Evolutionary conservation across 129 eudicot species (phyloP).

Genomic region (Arctium minus): DNA sequence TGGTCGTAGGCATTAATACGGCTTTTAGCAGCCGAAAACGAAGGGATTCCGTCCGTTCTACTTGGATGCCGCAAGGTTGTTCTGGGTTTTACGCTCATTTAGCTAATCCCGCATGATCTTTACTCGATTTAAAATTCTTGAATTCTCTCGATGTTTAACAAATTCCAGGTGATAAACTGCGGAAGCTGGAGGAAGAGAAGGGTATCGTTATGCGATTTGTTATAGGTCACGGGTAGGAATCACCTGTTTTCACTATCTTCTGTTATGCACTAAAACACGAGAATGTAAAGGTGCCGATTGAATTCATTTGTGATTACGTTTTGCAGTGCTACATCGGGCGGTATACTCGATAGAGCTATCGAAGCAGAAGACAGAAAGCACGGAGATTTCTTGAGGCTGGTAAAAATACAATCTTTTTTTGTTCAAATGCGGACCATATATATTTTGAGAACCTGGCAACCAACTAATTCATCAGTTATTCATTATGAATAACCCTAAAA

Average conservation of each 20-base stretch:
- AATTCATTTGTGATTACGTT: conserved; percentile 14
- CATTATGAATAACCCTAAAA: conserved; percentile 5
- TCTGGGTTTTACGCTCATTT: not conserved
- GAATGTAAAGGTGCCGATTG: not conserved
- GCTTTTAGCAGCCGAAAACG: conserved; percentile 97
- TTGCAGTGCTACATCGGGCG: conserved; percentile 77
- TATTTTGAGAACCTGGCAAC: not conserved
- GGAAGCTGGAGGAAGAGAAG: conserved; percentile 93
- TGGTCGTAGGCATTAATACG: conserved; percentile 94
- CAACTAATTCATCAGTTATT: not conserved
- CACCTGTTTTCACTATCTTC: not conserved
- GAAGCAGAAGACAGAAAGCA: conserved; percentile 91
- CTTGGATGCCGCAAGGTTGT: conserved; percentile 96
- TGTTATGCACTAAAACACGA: not conserved
- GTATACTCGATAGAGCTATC: conserved; percentile 84
- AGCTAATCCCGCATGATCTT: not conserved
- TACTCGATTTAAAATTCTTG: not conserved
- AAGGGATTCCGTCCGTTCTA: conserved; percentile 94
- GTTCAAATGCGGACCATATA: not conserved
- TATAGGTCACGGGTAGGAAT: conserved; percentile 88
- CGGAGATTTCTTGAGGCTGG: conserved; percentile 86
- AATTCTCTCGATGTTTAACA: conserved; percentile 2
- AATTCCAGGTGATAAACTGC: conserved; percentile 66
- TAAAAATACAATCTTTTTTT: conserved; percentile 22
- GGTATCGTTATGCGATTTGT: conserved; percentile 90